Conservation (phyloP, 495 filamentous ascomycete genomes). For the Penicillium verhagenii region DNA sequence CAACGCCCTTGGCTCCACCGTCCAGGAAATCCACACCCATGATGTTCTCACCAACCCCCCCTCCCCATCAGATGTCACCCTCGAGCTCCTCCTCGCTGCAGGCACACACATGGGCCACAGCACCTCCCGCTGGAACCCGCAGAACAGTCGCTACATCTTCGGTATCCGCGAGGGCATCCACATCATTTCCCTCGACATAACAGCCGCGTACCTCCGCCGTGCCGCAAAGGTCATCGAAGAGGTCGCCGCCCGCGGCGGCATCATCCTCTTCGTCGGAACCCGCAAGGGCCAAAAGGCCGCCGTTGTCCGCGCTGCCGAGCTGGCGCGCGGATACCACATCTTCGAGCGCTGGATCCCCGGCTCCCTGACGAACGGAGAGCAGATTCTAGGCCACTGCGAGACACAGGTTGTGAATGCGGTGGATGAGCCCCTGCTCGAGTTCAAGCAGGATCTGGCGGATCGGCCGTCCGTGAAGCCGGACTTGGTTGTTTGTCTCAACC, state of each 20-base stretch:
- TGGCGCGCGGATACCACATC: constrained; percentile 79
- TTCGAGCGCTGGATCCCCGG: constrained; percentile 95
- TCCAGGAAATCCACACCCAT: constrained; percentile 56
- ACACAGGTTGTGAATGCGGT: constrained; percentile 69
- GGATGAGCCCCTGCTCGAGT: constrained; percentile 64
- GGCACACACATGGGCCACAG: constrained; percentile 91
- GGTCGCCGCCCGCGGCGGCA: constrained; percentile 75
- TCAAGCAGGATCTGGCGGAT: constrained; percentile 60
- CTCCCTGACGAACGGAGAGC: constrained; percentile 86
- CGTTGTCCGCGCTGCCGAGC: constrained; percentile 77
- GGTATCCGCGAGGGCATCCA: constrained; percentile 88
- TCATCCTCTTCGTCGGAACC: constrained; percentile 90
- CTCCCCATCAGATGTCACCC: constrained; percentile 71
- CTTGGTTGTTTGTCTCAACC: constrained; percentile 89
- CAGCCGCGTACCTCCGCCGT: constrained; percentile 81
- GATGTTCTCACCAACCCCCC: constrained; percentile 69
- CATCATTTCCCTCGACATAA: constrained; percentile 87
- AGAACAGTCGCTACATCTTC: constrained; percentile 92
- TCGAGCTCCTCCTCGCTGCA: constrained; percentile 88
- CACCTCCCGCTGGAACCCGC: constrained; percentile 92
- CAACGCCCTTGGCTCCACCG: constrained; percentile 29
- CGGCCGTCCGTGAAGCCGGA: constrained; percentile 74
- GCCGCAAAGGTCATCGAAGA: constrained; percentile 87
- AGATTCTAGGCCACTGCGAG: constrained; percentile 68
- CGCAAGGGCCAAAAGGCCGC: constrained; percentile 71